These are phyloP conservation scores for Coemansia sp. DNA, from an alignment of 371 early-diverging fungal genomes.

Conservation along the genomic window DNA sequence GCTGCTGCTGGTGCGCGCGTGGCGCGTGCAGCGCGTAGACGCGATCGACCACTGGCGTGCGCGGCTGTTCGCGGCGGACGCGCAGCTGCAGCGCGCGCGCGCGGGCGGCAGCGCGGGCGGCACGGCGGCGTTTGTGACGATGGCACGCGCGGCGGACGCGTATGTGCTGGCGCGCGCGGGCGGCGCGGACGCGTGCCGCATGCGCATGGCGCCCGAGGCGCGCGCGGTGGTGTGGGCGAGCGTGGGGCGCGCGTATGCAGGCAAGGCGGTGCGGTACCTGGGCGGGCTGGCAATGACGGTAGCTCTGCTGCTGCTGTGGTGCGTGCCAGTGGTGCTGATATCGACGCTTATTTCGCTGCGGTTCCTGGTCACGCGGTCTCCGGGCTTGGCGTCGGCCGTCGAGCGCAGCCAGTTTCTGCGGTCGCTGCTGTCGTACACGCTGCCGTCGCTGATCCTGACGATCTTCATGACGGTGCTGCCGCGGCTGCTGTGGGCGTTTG, in stretches of 20 bases:
- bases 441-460: constrained; percentile 59
- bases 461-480: constrained; percentile 68
- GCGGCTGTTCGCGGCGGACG: constrained; percentile 24
- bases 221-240: constrained; percentile 85
- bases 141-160: constrained; percentile 65
- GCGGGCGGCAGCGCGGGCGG: constrained; percentile 4
- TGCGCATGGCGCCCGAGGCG: constrained; percentile 85
- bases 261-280: constrained; percentile 28
- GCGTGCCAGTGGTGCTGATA: constrained; percentile 49
- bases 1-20: constrained; percentile 8
- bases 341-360: constrained; percentile 48
- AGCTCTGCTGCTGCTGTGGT: constrained; percentile 45
- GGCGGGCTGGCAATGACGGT: constrained; percentile 36
- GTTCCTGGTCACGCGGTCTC: constrained; percentile 55
- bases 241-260: constrained; percentile 54
- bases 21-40: constrained; percentile 36
- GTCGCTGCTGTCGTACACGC: constrained; percentile 53
- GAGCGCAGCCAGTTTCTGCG: constrained; percentile 47
- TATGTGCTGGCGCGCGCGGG: constrained; percentile 59
- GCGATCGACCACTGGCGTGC: constrained; percentile 39
- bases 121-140: constrained; percentile 67
- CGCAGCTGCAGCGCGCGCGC: constrained; percentile 23
- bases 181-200: constrained; percentile 66
- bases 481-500: constrained; percentile 53
- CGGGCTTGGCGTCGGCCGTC: constrained; percentile 56